Evolutionary conservation across 2,329 filamentous ascomycete species (phyloP).

Genomic region (Pestalotiopsis sp.): DNA sequence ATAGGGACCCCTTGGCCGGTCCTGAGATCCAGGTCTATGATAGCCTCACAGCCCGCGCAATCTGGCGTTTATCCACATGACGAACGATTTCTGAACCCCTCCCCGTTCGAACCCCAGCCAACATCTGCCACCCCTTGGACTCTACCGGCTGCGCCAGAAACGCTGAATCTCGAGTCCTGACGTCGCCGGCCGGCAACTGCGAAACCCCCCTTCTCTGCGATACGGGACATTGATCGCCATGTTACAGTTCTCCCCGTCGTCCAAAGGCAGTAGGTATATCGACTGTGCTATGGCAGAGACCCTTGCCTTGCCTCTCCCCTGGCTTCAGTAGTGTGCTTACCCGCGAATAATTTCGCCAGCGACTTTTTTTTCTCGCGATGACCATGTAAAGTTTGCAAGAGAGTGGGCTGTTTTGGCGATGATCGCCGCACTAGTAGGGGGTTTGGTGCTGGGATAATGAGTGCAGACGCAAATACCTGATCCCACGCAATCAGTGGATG

Average conservation of each 20-base stretch:
- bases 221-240: neutral
- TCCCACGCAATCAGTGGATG: neutral
- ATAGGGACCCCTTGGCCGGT: neutral
- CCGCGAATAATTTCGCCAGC: neutral
- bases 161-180: neutral
- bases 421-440: neutral
- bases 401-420: neutral
- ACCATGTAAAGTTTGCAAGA: neutral
- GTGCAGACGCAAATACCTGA: neutral
- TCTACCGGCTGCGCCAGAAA: neutral
- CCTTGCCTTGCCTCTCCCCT: neutral
- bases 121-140: neutral
- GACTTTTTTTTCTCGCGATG: neutral
- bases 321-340: neutral
- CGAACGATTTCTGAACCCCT: neutral
- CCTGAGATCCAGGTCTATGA: neutral
- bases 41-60: neutral
- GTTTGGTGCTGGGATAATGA: neutral
- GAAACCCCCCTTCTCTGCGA: neutral
- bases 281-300: neutral
- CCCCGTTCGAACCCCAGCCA: neutral
- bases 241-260: neutral
- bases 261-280: neutral
- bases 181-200: neutral
- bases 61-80: neutral